phyloP scores from a whole-genome alignment of 2,329 filamentous ascomycete genomes.

The Cordyceps tenuipes region DNA sequence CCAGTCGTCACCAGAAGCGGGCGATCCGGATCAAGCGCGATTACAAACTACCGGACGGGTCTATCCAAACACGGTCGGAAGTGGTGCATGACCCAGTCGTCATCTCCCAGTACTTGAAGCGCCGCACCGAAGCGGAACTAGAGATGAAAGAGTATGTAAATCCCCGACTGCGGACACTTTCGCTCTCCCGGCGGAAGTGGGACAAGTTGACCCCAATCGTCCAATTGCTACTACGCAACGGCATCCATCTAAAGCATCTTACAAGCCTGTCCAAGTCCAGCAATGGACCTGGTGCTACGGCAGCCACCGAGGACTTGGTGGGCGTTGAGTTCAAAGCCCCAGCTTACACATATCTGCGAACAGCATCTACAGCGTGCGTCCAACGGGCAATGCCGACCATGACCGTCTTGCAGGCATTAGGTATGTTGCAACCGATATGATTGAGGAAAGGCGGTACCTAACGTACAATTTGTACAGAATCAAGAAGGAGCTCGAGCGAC shows the following conservation, averaged over 20 bases:
- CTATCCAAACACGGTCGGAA: slow-evolving; percentile 56
- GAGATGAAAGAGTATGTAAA: slow-evolving; percentile 62
- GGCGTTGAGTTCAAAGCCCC: slow-evolving; percentile 27
- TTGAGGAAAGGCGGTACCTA: slow-evolving; percentile 1
- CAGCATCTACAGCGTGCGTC: slow-evolving; percentile 42
- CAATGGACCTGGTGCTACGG: slow-evolving; percentile 22
- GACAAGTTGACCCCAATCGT: neutral
- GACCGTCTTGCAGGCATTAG: slow-evolving; percentile 39
- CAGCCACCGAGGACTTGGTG: slow-evolving; percentile 22
- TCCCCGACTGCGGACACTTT: neutral
- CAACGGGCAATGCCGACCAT: slow-evolving; percentile 42
- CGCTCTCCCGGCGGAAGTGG: neutral
- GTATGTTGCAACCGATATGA: slow-evolving; percentile 19
- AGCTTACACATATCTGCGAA: slow-evolving; percentile 31
- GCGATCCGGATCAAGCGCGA: slow-evolving; percentile 65
- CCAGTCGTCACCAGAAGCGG: slow-evolving; percentile 60
- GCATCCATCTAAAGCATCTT: neutral
- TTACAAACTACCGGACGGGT: slow-evolving; percentile 34
- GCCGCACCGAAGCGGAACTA: slow-evolving; percentile 62
- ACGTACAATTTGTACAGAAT: slow-evolving; percentile 24
- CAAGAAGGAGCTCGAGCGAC: slow-evolving; percentile 63
- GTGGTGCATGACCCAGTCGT: slow-evolving; percentile 74
- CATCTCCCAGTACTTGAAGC: slow-evolving; percentile 79
- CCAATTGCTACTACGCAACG: neutral
- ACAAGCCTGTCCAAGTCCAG: neutral